A percentile compares a stretch with the other conserved stretches of the same genome.
phyloP scores from a whole-genome alignment of 768 basidiomycete genomes.

The Galerina marginata region DNA sequence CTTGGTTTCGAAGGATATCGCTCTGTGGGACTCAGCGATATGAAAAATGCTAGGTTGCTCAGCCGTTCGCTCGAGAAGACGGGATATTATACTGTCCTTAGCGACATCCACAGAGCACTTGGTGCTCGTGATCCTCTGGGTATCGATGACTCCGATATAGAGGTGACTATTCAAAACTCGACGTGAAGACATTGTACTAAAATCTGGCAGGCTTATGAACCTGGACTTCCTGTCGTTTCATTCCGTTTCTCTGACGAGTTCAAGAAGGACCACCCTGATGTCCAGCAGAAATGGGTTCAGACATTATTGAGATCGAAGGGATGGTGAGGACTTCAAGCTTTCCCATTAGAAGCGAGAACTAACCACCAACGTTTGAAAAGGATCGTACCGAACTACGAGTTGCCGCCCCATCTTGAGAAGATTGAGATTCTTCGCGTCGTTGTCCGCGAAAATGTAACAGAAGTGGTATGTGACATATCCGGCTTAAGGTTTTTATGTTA shows the following conservation, averaged over 20 bases:
- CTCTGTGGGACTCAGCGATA: conserved; percentile 49
- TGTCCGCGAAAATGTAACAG: conserved; percentile 63
- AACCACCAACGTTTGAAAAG: conserved; percentile 22
- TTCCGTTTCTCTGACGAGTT: conserved; percentile 69
- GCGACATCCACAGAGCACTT: conserved; percentile 58
- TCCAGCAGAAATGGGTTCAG: conserved; percentile 68
- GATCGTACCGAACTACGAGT: conserved; percentile 58
- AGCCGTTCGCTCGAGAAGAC: conserved; percentile 65
- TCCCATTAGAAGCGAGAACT: not conserved
- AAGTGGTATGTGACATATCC: conserved; percentile 37
- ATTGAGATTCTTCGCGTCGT: conserved; percentile 70
- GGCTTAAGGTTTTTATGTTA: not conserved
- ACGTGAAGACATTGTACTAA: conserved; percentile 18
- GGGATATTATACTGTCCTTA: conserved; percentile 57
- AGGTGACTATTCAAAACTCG: conserved; percentile 44
- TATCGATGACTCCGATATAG: conserved; percentile 57
- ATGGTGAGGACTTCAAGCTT: conserved; percentile 49
- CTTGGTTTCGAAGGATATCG: conserved; percentile 65
- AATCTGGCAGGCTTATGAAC: conserved; percentile 47
- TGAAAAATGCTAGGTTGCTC: conserved; percentile 67
- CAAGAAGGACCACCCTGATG: conserved; percentile 55
- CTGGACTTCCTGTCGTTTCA: conserved; percentile 69
- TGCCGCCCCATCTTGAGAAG: conserved; percentile 58
- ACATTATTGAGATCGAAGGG: conserved; percentile 54
- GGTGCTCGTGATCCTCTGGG: conserved; percentile 35